Evolutionary conservation across 371 early-diverging fungal genomes (phyloP).

Genomic region (Haplosporangium sp.): DNA sequence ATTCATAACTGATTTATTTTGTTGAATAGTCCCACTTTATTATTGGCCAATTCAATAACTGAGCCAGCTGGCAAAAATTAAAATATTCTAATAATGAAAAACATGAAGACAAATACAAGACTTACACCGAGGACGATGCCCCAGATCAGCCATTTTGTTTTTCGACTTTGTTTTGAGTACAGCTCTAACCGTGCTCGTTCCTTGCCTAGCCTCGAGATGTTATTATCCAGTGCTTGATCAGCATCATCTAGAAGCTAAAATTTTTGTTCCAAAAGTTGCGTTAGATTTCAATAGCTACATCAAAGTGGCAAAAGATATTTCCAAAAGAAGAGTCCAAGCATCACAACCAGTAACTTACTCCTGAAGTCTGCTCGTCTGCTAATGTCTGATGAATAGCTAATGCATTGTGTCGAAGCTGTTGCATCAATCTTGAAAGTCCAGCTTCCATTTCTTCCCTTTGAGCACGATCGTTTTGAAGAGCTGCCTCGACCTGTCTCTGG

Average conservation of each 20-base stretch:
- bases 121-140: conserved; percentile 56
- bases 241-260: conserved; percentile 52
- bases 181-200: conserved; percentile 49
- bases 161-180: conserved; percentile 56
- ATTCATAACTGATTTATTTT: too few relatives aligned
- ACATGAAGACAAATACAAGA: conserved; percentile 54
- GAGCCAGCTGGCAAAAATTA: background rate
- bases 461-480: conserved; percentile 51
- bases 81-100: conserved; percentile 57
- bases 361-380: conserved; percentile 34
- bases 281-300: too few relatives aligned
- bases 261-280: background rate
- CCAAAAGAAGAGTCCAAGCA: too few relatives aligned
- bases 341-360: conserved; percentile 16
- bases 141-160: conserved; percentile 61
- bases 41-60: background rate
- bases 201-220: conserved; percentile 55
- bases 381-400: conserved; percentile 46
- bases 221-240: conserved; percentile 48
- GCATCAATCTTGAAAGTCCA: conserved; percentile 39
- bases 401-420: conserved; percentile 51
- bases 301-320: background rate
- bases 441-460: conserved; percentile 49
- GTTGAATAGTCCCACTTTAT: too few relatives aligned
- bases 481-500: conserved; percentile 43